Conservation (phyloP, 345 rosid genomes). For the Brassica incana region DNA sequence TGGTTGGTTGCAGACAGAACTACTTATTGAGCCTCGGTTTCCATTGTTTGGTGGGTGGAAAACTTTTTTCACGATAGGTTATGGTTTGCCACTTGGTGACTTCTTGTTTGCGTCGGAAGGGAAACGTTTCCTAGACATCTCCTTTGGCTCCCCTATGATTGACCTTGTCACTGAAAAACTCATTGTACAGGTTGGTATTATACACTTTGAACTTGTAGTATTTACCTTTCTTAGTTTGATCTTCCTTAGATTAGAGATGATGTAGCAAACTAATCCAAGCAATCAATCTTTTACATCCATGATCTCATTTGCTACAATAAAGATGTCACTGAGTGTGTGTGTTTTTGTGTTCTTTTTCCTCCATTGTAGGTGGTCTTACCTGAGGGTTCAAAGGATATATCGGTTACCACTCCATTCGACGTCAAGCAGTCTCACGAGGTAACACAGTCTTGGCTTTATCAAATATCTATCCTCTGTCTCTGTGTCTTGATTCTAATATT, state of each 20-base stretch:
- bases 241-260: neutral
- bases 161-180: slow-evolving; percentile 77
- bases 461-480: neutral
- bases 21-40: slow-evolving; percentile 86
- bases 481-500: neutral
- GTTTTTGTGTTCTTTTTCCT: slow-evolving; percentile 1
- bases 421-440: slow-evolving; percentile 82
- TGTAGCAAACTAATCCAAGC: neutral
- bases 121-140: slow-evolving; percentile 67
- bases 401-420: slow-evolving; percentile 73
- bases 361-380: slow-evolving; percentile 84
- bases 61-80: slow-evolving; percentile 92
- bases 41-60: slow-evolving; percentile 98
- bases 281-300: neutral
- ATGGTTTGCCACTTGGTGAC: slow-evolving; percentile 86
- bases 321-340: neutral
- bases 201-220: neutral
- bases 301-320: neutral
- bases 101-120: slow-evolving; percentile 76
- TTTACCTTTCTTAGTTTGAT: neutral
- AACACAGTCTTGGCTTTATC: slow-evolving; percentile 23
- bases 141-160: slow-evolving; percentile 71
- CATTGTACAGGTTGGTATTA: slow-evolving; percentile 66
- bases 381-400: slow-evolving; percentile 70
- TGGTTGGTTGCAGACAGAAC: slow-evolving; percentile 67